Base-by-base conservation (phyloP, 2,329 filamentous ascomycete species). In the Phaeosphaeria sp. region DNA sequence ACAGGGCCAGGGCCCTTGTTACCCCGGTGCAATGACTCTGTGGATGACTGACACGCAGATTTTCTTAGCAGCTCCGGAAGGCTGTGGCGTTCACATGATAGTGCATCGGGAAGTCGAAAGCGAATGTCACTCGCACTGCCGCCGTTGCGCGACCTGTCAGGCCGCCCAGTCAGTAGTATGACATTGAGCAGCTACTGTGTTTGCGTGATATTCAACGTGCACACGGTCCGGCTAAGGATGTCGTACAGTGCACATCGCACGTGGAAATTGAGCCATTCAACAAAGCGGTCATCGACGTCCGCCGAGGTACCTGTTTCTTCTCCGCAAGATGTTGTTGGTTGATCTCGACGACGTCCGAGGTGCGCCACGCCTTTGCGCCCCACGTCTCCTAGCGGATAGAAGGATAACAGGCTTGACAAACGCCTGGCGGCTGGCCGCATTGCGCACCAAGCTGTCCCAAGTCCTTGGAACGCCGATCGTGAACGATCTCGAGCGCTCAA, bases 261-360 rank as follows among this genome's bases (percentile, higher is more conserved):
- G 40, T 43, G 40, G 40, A 43, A 11, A 49, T 49, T 49, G 36
- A 57, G 17, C 47, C 22, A 17, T 17, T 48, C 40, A 51, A 45
- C 20, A 24, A 49, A 25, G 39, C 27, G 24, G 36, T 15, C 25
- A 17, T 25, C 20, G 3, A 40, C 36, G n/a, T 43, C 6, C 40
- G 40, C 45, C 45, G 22, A 48, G 45, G 45, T 13, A 30, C 45
- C 17, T n/a, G 3, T 30, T 17, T 13, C 6, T 11, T 46, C 21
- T 36, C 43, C 18, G 18, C 21, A 24, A 46, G 21, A 46, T 15
- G n/a, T 25, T 46, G 21, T 46, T 46, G 20, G 21, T 13, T 17
- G 21, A 25, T 24, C 13, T 45, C 11, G 43, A 46, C 21, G 3
- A 7, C 43, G 1, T 25, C 43, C 30, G 30, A 36, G 30, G 11